Evolutionary conservation across 805 yeast species (phyloP), one percentile per base, ranked within the genome.

Genomic region (Wickerhamiella lipophila): DNA sequence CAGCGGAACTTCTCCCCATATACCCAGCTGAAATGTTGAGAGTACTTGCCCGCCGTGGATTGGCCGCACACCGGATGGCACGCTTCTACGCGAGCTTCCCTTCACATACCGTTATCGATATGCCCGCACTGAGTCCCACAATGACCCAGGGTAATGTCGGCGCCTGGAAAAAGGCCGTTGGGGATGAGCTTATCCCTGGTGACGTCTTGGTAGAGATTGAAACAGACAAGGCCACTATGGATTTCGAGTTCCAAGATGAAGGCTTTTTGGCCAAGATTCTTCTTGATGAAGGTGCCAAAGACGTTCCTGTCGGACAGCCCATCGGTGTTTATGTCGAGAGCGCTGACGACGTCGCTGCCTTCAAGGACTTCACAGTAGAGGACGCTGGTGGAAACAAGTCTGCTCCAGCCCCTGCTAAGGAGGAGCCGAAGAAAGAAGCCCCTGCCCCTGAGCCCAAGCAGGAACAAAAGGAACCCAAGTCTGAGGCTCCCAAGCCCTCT

Each of bases 101-200:
- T 30, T 67, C 78, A 18, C 96, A 92, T 68, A 78, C 83, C 52
- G 79, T 92, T 62, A 86, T 92, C 60, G 81, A 81, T 65, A 92
- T 92, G 98, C 99, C 98, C 44, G 98, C 99, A 8, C 73, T 92
- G 60, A 89, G 97, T n/a, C 98, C 99, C 56, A 92, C 99, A 49
- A 92, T 92, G 99, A 83, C 96, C 53, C 89, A 84, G 64, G 98
- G 98, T 64, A 81, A 78, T 66, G 72, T 92, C 56, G 89, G 89
- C 35, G 72, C 77, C 52, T 92, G 98, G 98, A 75, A 79, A 64
- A 92, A 88, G 72, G 68, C 76, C 41, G 84, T 80, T 34, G 98
- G 98, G 62, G 98, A 92, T 65, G 69, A 77, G 66, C 77, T 92
- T 56, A 61, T 75, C 26, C 92, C 96, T 18, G 98, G 98, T 68